Evolutionary conservation across 305 asterid species (phyloP), one percentile per base, ranked within the genome.

Genomic region (Withania somnifera): DNA sequence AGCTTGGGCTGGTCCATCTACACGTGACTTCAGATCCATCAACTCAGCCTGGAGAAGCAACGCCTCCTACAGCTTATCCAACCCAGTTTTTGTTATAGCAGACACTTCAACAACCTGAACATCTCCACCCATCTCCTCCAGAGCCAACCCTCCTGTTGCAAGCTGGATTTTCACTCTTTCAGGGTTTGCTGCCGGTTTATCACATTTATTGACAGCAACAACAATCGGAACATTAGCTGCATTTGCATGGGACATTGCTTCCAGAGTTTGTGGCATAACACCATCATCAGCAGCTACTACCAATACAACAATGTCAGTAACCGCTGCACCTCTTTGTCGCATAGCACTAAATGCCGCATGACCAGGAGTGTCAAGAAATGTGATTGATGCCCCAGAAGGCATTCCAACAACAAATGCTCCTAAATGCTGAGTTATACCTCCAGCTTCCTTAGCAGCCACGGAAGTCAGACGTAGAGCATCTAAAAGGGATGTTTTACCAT

Each of bases 201-300:
- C 99, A 76, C 99, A 96, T 87, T 96, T 94, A 85, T 96, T 96
- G 34, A 96, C 89, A 24, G 98, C 98, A 67, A 94, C 99, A 76
- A 96, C 97, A 34, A 96, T 84, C 1, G 97, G 98, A 60, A 96
- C 98, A 50, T 89, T 86, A 51, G 99, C 98, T 64, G 89, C 86
- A 84, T 90, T 93, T 61, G 98, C 99, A 86, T 94, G 99, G 80
- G 94, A 82, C 87, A 96, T 92, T 76, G 98, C 99, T 85, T 96
- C 99, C 24, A 90, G 91, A 1, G 99, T 96, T 88, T 96, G 99
- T 78, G 98, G 98, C 99, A 96, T 96, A 75, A 94, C 98, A 14
- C 99, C 99, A 60, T 96, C 99, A 86, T 96, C 99, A 51, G 99
- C 99, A 73, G 99, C 99, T 84, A 96, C 99, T 75, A 96, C 99